Evolutionary conservation across 441 rosid genomes (phyloP).

Genomic region (Jatropha multifida): DNA sequence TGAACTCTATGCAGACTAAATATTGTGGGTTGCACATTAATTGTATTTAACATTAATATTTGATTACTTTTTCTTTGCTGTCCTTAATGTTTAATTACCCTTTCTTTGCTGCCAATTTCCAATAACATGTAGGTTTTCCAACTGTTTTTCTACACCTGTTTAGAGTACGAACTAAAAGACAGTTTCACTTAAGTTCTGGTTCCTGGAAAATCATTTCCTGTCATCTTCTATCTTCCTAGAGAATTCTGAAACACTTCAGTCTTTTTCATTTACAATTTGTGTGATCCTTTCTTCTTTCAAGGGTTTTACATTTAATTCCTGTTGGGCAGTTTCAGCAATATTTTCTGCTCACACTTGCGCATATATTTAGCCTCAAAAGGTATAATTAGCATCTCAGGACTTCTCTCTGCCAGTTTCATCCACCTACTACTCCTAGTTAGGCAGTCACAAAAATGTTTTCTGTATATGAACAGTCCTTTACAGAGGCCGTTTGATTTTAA

Average conservation of each 20-base stretch:
- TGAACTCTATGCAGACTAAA: background rate
- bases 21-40: background rate
- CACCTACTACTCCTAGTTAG: background rate
- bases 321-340: background rate
- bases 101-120: background rate
- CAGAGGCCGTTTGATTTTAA: background rate
- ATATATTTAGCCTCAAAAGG: background rate
- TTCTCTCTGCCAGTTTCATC: background rate
- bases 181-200: background rate
- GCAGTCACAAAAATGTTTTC: background rate
- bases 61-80: background rate
- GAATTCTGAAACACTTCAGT: background rate
- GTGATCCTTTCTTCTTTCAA: background rate
- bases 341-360: background rate
- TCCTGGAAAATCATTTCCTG: background rate
- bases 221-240: background rate
- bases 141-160: background rate
- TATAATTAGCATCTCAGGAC: background rate
- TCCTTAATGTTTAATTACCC: no score
- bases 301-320: background rate
- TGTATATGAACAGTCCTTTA: no score
- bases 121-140: background rate
- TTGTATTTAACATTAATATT: background rate
- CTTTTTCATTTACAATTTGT: background rate
- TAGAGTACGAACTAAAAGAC: no score